These are phyloP conservation scores for Astragalus glycyphyllos DNA, from an alignment of 306 rosid species.

Conservation along the genomic window DNA sequence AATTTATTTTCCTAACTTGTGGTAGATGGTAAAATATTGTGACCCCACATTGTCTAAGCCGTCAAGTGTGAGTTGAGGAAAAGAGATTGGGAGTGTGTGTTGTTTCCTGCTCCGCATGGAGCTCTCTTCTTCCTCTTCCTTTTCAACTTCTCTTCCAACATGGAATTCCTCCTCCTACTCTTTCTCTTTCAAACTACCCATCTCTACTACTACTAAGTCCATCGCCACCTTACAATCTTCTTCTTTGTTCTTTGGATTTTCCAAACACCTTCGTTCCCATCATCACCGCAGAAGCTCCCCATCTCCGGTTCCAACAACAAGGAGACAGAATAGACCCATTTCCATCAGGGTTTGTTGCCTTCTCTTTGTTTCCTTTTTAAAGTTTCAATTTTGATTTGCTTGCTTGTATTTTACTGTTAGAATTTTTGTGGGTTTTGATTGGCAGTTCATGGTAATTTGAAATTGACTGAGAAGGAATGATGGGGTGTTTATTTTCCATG, in stretches of 20 bases:
- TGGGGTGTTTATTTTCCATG: not conserved
- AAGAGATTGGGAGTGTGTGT: not conserved
- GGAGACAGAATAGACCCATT: slow-evolving; percentile 35
- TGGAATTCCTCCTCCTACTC: slow-evolving; percentile 38
- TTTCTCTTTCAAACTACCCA: slow-evolving; percentile 33
- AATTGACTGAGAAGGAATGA: not conserved
- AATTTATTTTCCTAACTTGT: too few species aligned
- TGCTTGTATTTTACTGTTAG: not conserved
- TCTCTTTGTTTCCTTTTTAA: slow-evolving; percentile 35
- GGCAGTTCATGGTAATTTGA: not conserved
- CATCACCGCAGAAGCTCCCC: slow-evolving; percentile 35
- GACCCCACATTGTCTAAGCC: too few species aligned
- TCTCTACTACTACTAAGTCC: slow-evolving; percentile 4
- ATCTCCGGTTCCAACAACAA: slow-evolving; percentile 32
- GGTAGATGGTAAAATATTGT: too few species aligned
- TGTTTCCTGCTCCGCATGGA: slow-evolving; percentile 57
- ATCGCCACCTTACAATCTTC: not conserved
- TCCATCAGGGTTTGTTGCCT: slow-evolving; percentile 62
- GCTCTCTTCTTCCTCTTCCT: slow-evolving; percentile 58
- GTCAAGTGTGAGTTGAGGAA: too few species aligned
- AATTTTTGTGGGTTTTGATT: slow-evolving; percentile 31
- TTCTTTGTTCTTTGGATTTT: slow-evolving; percentile 44
- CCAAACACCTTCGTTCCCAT: slow-evolving; percentile 40
- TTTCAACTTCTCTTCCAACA: slow-evolving; percentile 44
- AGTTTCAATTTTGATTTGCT: slow-evolving; percentile 23